phyloP scores from a whole-genome alignment of 2,329 filamentous ascomycete genomes.

The Bipolaris cookei region DNA sequence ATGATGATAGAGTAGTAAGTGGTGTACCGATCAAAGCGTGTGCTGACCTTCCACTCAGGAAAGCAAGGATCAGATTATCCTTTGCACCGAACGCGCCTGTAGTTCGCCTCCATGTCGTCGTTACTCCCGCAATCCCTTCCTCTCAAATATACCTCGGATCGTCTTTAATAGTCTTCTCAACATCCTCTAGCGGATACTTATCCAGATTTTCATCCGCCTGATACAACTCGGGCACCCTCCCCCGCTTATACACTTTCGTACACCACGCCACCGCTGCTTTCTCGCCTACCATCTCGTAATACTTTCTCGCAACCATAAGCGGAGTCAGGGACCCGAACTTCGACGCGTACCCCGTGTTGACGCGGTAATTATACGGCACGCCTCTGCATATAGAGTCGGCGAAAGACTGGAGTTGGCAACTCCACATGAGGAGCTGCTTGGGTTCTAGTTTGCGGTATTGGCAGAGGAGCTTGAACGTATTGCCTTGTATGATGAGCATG shows the following conservation, averaged over 20 bases:
- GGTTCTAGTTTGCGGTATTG: conserved; percentile 34
- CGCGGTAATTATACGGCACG: conserved; percentile 41
- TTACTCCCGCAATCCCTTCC: background rate
- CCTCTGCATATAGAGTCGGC: conserved; percentile 43
- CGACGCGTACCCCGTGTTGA: conserved; percentile 38
- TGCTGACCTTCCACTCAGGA: background rate
- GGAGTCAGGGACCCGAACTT: conserved; percentile 45
- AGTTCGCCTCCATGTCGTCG: background rate
- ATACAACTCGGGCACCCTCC: conserved; percentile 43
- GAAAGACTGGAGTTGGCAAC: conserved; percentile 38
- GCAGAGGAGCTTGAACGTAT: conserved; percentile 41
- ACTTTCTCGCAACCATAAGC: conserved; percentile 45
- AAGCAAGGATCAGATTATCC: background rate
- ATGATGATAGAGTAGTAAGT: background rate
- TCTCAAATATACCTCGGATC: conserved; percentile 31
- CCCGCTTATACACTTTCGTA: conserved; percentile 36
- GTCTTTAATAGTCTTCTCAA: conserved; percentile 35
- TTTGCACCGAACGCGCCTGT: background rate
- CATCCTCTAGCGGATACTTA: conserved; percentile 32
- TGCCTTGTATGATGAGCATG: conserved; percentile 46
- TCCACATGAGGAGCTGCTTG: conserved; percentile 42
- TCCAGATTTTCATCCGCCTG: conserved; percentile 29
- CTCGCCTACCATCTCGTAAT: conserved; percentile 40
- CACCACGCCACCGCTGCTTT: conserved; percentile 40
- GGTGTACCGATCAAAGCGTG: background rate